These are phyloP conservation scores for Aegle marmelos DNA, from an alignment of 345 rosid genomes.

Conservation along the genomic window DNA sequence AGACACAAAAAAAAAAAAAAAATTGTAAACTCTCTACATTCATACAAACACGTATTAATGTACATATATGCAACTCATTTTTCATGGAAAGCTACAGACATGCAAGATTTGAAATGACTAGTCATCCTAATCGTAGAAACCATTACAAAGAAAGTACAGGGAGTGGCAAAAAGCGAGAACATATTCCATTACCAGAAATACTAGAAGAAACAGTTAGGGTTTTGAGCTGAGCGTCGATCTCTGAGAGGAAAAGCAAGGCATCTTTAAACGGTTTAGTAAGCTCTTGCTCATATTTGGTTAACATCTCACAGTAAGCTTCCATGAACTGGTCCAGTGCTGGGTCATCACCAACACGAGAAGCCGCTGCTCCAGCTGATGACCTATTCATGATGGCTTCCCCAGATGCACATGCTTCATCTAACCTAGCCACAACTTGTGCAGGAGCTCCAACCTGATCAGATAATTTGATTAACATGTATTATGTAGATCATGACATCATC, in stretches of 20 bases:
- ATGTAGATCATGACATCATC: too few relatives aligned
- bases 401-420: constrained; percentile 36
- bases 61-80: neutral
- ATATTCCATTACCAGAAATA: constrained; percentile 24
- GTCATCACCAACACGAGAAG: constrained; percentile 30
- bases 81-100: neutral
- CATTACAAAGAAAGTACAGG: neutral
- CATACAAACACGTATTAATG: too few relatives aligned
- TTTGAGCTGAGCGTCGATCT: constrained; percentile 40
- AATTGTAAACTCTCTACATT: neutral
- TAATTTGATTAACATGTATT: neutral
- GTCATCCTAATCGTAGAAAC: neutral
- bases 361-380: constrained; percentile 4
- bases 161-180: constrained; percentile 1
- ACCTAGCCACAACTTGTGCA: constrained; percentile 38
- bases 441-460: constrained; percentile 43
- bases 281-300: constrained; percentile 42
- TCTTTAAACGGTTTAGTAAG: constrained; percentile 44
- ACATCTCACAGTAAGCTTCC: constrained; percentile 55
- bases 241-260: constrained; percentile 41
- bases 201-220: constrained; percentile 30
- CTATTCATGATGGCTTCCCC: constrained; percentile 24
- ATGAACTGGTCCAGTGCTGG: constrained; percentile 50
- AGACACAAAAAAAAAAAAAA: neutral
- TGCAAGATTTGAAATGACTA: neutral